Base-by-base conservation (phyloP, 1,284 basidiomycete species). In the Wallemia hederae region DNA sequence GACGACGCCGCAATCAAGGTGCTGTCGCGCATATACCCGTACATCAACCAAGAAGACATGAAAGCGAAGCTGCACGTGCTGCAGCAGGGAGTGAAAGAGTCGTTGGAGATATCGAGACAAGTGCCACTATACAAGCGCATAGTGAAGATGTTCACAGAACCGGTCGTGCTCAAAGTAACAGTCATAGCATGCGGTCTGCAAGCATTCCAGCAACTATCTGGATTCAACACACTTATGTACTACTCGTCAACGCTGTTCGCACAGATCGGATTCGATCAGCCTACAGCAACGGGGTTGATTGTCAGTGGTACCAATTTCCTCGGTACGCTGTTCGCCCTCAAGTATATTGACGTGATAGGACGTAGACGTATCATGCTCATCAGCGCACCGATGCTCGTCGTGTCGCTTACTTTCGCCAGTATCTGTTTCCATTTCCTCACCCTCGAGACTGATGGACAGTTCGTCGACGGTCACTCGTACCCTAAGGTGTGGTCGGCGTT, bases 161-260 rank as follows among this genome's bases (percentile, higher is more conserved):
- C 79, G 49, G 22, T 22, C 27, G 3, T 3, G 14, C 27, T 26
- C 28, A n/a, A 57, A 26, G 31, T 57, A 61, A 2, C 59, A 83
- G 81, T 82, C 64, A 75, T 88, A 31, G 82, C 78, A 5, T 83
- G 81, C 65, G 83, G 82, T 29, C 77, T 87, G 67, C 84, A 87
- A 71, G 83, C 81, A 0, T 81, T 81, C 69, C 85, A 88, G 66
- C 84, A 87, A 68, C 73, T 86, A 0, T 85, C 81, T 64, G 84
- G 85, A 1, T 82, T 80, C 71, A 80, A 81, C 65, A 79, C 78
- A 0, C 74, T 82, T 61, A 82, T 81, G 79, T 83, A 83, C 68
- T 84, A 82, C 63, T 62, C 56, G 0, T 81, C 83, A 1, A 83
- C 83, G 0, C 75, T 87, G 24, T 88, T 87, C 72, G 77, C 82